These are phyloP conservation scores for Apophysomyces elegans DNA, from an alignment of 371 early-diverging fungal genomes.

Conservation along the genomic window DNA sequence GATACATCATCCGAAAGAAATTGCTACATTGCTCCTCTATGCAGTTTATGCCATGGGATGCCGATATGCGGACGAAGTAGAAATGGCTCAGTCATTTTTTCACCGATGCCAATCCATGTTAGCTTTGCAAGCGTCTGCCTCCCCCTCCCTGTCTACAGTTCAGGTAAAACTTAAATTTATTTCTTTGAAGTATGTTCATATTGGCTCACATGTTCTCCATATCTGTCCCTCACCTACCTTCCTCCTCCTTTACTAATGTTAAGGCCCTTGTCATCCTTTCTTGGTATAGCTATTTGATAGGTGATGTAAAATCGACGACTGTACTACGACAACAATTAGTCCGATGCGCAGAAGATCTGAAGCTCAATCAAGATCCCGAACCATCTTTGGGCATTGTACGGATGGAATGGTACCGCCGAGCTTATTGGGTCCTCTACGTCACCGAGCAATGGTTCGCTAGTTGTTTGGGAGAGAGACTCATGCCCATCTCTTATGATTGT, in stretches of 20 bases:
- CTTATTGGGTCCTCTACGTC: conserved; percentile 34
- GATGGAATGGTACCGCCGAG: conserved; percentile 32
- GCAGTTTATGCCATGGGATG: conserved; percentile 43
- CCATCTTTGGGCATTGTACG: not conserved
- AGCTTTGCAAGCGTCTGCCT: not conserved
- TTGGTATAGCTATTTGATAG: conserved; percentile 44
- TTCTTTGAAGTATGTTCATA: too few species aligned
- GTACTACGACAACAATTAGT: conserved; percentile 28
- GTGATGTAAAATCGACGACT: conserved; percentile 31
- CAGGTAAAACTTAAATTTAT: conserved; percentile 29
- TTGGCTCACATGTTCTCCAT: too few species aligned
- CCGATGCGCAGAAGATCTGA: conserved; percentile 13
- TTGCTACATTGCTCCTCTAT: conserved; percentile 32
- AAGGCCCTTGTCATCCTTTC: conserved; percentile 45
- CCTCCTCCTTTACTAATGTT: not conserved
- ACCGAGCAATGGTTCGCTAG: conserved; percentile 37
- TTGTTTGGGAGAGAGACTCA: conserved; percentile 16
- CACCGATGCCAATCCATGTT: conserved; percentile 9
- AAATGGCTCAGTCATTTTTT: conserved; percentile 14
- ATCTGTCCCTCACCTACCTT: too few species aligned
- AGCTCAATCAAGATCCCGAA: conserved; percentile 18
- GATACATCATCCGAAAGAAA: conserved; percentile 16
- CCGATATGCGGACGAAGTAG: conserved; percentile 22
- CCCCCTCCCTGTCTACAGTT: conserved; percentile 25
- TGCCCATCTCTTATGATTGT: conserved; percentile 18